A percentile compares a stretch with the other conserved stretches of the same genome.
These are phyloP conservation scores for Pelagophyceae sp. DNA, from an alignment of 352 stramenopile genomes.

Conservation along the genomic window DNA sequence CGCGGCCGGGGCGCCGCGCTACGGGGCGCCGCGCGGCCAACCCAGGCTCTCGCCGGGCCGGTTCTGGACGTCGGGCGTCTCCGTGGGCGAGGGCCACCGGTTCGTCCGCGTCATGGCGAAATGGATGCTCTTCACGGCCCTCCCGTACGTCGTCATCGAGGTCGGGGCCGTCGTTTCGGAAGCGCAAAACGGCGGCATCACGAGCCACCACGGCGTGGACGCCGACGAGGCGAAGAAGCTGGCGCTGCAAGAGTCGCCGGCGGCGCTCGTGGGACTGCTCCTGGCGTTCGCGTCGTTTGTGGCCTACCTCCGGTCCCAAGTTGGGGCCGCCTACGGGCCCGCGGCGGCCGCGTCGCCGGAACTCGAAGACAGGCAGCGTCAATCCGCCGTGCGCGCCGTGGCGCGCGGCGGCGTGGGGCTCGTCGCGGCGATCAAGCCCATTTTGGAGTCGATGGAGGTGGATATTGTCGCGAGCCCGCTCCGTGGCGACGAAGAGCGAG, in stretches of 20 bases:
- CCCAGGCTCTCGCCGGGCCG: slow-evolving; percentile 49
- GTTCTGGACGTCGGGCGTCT: slow-evolving; percentile 64
- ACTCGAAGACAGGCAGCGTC: slow-evolving; percentile 58
- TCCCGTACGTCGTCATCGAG: slow-evolving; percentile 89
- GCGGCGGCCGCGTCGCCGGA: slow-evolving; percentile 57
- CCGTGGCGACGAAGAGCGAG: slow-evolving; percentile 7
- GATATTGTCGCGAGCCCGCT: slow-evolving; percentile 52
- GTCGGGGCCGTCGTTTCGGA: slow-evolving; percentile 67
- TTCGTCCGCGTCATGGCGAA: slow-evolving; percentile 78
- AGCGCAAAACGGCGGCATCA: neutral
- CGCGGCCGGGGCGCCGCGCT: slow-evolving; percentile 58
- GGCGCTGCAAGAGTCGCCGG: slow-evolving; percentile 61
- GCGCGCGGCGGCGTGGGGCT: neutral
- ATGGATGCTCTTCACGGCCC: slow-evolving; percentile 33
- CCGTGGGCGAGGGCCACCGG: slow-evolving; percentile 59
- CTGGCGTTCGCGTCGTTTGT: slow-evolving; percentile 76
- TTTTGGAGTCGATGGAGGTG: slow-evolving; percentile 36
- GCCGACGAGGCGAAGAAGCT: slow-evolving; percentile 63
- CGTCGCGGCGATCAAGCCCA: neutral
- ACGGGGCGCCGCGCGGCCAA: slow-evolving; percentile 70
- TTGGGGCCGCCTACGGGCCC: slow-evolving; percentile 53
- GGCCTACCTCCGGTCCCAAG: slow-evolving; percentile 79
- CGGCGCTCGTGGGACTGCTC: slow-evolving; percentile 72
- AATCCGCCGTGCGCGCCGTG: slow-evolving; percentile 27
- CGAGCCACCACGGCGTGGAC: slow-evolving; percentile 36